Evolutionary conservation across 2,329 filamentous ascomycete species (phyloP).

Genomic region (Fusarium redolens): DNA sequence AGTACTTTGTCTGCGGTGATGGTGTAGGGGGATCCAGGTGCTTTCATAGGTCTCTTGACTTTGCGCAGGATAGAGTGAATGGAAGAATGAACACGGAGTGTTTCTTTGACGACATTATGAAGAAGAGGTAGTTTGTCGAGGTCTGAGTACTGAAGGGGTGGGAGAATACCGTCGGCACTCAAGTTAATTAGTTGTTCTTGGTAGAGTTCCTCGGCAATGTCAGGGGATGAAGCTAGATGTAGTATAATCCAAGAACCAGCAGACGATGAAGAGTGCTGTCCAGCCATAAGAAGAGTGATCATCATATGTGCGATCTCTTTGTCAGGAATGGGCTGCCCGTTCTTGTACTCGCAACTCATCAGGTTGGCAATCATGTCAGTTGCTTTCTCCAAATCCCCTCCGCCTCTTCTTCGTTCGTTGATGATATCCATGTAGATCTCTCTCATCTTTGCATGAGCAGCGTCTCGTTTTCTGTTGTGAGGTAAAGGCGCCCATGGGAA

Average conservation of each 20-base stretch:
- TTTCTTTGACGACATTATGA: slow-evolving; percentile 75
- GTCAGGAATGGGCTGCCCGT: slow-evolving; percentile 75
- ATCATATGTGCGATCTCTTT: slow-evolving; percentile 86
- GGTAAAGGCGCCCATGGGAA: slow-evolving; percentile 83
- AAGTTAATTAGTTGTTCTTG: slow-evolving; percentile 71
- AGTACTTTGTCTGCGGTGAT: slow-evolving; percentile 63
- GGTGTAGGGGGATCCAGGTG: slow-evolving; percentile 66
- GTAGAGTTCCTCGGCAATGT: slow-evolving; percentile 77
- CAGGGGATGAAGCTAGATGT: slow-evolving; percentile 75
- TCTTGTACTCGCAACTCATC: slow-evolving; percentile 81
- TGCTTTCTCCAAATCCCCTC: slow-evolving; percentile 55
- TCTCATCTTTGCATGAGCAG: slow-evolving; percentile 76
- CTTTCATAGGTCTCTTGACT: slow-evolving; percentile 73
- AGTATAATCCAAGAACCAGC: slow-evolving; percentile 83
- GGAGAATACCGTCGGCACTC: slow-evolving; percentile 59
- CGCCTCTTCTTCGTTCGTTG: slow-evolving; percentile 65
- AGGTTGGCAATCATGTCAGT: slow-evolving; percentile 82
- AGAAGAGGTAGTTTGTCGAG: slow-evolving; percentile 71
- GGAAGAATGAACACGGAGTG: slow-evolving; percentile 75
- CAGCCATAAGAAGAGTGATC: slow-evolving; percentile 87
- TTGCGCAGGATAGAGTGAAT: slow-evolving; percentile 80
- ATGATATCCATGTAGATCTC: slow-evolving; percentile 79
- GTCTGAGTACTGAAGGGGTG: slow-evolving; percentile 68
- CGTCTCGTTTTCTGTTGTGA: slow-evolving; percentile 78
- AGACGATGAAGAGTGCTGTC: slow-evolving; percentile 83